Evolutionary conservation across 306 rosid species (phyloP), one percentile per base, ranked within the genome.

Genomic region (Quercus agrifolia): DNA sequence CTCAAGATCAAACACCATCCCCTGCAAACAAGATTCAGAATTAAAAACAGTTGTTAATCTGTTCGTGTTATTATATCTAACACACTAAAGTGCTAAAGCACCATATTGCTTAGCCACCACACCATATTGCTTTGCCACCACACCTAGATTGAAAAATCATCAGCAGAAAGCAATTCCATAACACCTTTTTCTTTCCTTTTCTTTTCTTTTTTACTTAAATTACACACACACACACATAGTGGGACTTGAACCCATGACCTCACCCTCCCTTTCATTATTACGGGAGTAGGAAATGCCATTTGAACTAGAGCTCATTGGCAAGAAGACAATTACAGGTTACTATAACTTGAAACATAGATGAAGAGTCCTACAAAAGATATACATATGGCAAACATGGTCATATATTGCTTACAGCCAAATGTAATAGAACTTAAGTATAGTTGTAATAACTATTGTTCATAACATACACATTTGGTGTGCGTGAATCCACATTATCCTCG

Each of bases 1-100:
- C 82, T 95, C 97, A 82, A 95, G 97, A 89, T 95, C 99, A 88
- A 95, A 95, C 54, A 95, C 90, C 98, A 95, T 86, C 59, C 99
- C 99, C 98, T 93, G 85, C 75, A 84, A 84, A 81, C 73, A 90
- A 77, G 52, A 69, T 54, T 75, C 23, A 71, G 41, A 77, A 66
- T 67, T 73, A 81, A 77, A 68, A 58, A 74, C n/a, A 18, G 44
- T 27, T 70, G 75, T 31, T 74, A 63, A 27, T 15, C 23, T 35
- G 56, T 33, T 49, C 4, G 10, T 31, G 14, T 3, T 19, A 58
- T 54, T 11, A 64, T 35, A 73, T 21, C 49, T 44, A 19, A 35
- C 1, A 4, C 23, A 35, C 52, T 33, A 33, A 20, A 67, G 23
- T 4, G 11, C 52, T 35, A 17, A 41, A 31, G 27, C 51, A 68